Percentiles rank a stretch among this genome's conserved stretches.
Conservation (phyloP, 2,329 filamentous ascomycete genomes). For the Cytospora paraplurivora region DNA sequence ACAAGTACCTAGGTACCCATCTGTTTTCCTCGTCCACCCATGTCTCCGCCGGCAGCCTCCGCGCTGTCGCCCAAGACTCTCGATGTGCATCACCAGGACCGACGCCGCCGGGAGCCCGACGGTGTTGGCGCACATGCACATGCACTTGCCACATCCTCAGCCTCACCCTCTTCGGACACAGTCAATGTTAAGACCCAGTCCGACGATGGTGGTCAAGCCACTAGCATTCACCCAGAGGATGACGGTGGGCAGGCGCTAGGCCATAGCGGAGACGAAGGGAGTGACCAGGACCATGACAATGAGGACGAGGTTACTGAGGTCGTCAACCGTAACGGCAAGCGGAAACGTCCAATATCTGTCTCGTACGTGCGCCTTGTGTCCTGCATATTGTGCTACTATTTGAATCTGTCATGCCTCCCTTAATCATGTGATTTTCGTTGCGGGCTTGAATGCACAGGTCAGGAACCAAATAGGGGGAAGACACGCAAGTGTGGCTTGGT, state of each 20-base stretch:
- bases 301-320: conserved; percentile 48
- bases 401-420: conserved; percentile 29
- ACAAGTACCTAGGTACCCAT: conserved; percentile 4
- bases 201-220: conserved; percentile 9
- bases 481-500: background rate
- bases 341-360: conserved; percentile 62
- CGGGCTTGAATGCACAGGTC: background rate
- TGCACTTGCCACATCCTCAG: conserved; percentile 5
- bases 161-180: conserved; percentile 21
- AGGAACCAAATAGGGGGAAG: background rate
- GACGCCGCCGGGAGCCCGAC: conserved; percentile 5
- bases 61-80: conserved; percentile 17
- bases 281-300: conserved; percentile 46
- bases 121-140: background rate
- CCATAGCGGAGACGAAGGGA: conserved; percentile 43
- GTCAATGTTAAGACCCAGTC: conserved; percentile 23
- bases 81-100: conserved; percentile 6
- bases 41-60: conserved; percentile 18
- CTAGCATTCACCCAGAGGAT: conserved; percentile 11
- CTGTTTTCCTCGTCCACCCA: conserved; percentile 3
- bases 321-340: conserved; percentile 50
- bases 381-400: conserved; percentile 2
- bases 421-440: background rate
- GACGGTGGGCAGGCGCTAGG: conserved; percentile 22
- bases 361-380: conserved; percentile 49